Percentiles rank a stretch among this genome's conserved stretches.
Evolutionary conservation across 1,284 basidiomycete genomes (phyloP).

Genomic region (Sporisorium graminicola): DNA sequence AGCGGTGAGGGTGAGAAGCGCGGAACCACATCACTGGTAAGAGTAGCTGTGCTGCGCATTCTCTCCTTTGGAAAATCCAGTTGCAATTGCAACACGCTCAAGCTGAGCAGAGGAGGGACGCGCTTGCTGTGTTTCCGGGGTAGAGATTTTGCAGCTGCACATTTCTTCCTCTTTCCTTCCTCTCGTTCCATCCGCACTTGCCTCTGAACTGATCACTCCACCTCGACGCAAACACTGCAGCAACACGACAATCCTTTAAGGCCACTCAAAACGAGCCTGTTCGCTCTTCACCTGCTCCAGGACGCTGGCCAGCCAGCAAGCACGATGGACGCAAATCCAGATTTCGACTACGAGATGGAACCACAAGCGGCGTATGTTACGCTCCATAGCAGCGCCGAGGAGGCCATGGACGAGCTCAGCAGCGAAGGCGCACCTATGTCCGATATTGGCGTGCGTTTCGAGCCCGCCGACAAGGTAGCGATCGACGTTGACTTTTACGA

Average conservation of each 20-base stretch:
- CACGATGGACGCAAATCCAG: slow-evolving; percentile 29
- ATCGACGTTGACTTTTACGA: slow-evolving; percentile 42
- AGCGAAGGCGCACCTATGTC: slow-evolving; percentile 35
- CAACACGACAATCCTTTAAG: background rate
- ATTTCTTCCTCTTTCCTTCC: background rate
- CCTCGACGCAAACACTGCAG: background rate
- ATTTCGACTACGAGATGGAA: slow-evolving; percentile 50
- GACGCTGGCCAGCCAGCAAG: background rate
- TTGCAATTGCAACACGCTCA: background rate
- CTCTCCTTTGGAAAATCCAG: background rate
- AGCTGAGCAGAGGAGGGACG: background rate
- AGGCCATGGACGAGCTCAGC: slow-evolving; percentile 32
- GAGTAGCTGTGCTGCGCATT: background rate
- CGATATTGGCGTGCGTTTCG: slow-evolving; percentile 19
- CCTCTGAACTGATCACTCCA: background rate
- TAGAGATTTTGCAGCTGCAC: background rate
- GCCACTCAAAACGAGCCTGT: background rate
- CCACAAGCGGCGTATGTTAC: slow-evolving; percentile 13
- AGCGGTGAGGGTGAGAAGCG: background rate
- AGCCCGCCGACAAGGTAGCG: slow-evolving; percentile 15
- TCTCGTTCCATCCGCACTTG: slow-evolving; percentile 4
- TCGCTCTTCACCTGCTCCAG: background rate
- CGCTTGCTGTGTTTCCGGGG: background rate
- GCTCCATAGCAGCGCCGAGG: slow-evolving; percentile 15
- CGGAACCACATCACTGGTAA: too few species aligned